Base-by-base conservation (phyloP, 2,329 filamentous ascomycete species). In the Geosmithia morbida region DNA sequence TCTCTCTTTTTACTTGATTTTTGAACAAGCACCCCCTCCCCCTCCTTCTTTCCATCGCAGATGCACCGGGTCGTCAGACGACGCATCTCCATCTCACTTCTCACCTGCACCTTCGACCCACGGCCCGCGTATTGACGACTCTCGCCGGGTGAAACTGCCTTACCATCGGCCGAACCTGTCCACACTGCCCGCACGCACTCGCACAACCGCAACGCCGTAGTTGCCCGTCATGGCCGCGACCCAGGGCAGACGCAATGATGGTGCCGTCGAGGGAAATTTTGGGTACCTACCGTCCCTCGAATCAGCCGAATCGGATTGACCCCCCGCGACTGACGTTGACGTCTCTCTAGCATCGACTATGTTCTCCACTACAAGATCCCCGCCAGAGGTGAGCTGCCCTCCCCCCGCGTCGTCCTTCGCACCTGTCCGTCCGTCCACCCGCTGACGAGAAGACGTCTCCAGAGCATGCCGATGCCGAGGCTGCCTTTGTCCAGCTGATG, bases 311-410 rank as follows among this genome's bases (percentile, higher is more conserved):
- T n/a, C 14, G 40, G 7, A 18, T 42, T 42, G n/a, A 48, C 30
- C 17, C 16, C 16, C 22, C 2, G 6, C 18, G 33, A 26, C 53
- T 56, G 48, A 54, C 50, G 10, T 33, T 45, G 17, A n/a, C 19
- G 10, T 14, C 17, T n/a, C 20, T 20, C 48, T 56, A 77, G 85
- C 47, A 86, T 95, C 50, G 89, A 96, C 69, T 96, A 87, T 71
- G 87, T 95, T 49, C 75, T 96, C 52, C 77, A 81, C 58, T 95
- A 86, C 66, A 73, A 81, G 49, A 82, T 90, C 58, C 75, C 80
- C 22, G 70, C 77, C 43, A 74, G 79, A 48, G 78, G 85, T 85
- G 69, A 30, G 41, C 19, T 14, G 18, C 43, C 17, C 4, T 30
- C 19, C 43, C n/a, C 43, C 11, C 29, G 29, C 13, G 11, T 43